A percentile compares a stretch with the other conserved stretches of the same genome.
phyloP scores from a whole-genome alignment of 331 rosid genomes.

The Quercus phellos region DNA sequence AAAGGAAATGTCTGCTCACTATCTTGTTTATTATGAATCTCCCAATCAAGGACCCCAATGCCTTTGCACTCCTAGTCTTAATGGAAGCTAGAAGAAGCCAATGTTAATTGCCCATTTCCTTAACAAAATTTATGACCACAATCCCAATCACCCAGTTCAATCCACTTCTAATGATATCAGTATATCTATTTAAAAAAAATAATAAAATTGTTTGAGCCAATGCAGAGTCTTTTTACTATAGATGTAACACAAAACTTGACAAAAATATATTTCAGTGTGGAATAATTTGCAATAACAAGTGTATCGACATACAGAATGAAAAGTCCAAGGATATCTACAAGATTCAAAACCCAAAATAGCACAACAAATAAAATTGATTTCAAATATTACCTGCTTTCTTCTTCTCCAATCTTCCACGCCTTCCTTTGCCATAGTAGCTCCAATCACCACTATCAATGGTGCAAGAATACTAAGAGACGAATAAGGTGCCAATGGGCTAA shows the following conservation, averaged over 20 bases:
- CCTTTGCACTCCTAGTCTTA: not conserved
- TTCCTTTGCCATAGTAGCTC: conserved; percentile 80
- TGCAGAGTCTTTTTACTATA: not conserved
- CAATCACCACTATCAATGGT: conserved; percentile 64
- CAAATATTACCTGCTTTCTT: conserved; percentile 61
- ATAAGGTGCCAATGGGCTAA: conserved; percentile 75
- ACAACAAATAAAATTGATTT: not conserved
- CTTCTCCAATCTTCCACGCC: conserved; percentile 93
- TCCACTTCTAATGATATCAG: no score
- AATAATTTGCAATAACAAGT: not conserved
- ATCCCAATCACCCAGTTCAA: not conserved
- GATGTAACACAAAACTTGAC: not conserved
- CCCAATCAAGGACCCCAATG: not conserved
- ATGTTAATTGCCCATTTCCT: not conserved
- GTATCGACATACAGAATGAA: not conserved
- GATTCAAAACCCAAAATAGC: not conserved
- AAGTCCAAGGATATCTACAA: not conserved
- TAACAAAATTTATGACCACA: not conserved
- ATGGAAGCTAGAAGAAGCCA: not conserved
- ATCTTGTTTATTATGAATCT: not conserved
- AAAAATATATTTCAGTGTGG: not conserved
- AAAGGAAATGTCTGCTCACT: not conserved
- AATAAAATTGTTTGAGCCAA: not conserved
- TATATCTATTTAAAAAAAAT: not conserved
- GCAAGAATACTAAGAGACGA: conserved; percentile 50